A percentile compares a stretch with the other conserved stretches of the same genome.
phyloP scores from a whole-genome alignment of 2,329 filamentous ascomycete genomes.

The Pestalotiopsis sp. region DNA sequence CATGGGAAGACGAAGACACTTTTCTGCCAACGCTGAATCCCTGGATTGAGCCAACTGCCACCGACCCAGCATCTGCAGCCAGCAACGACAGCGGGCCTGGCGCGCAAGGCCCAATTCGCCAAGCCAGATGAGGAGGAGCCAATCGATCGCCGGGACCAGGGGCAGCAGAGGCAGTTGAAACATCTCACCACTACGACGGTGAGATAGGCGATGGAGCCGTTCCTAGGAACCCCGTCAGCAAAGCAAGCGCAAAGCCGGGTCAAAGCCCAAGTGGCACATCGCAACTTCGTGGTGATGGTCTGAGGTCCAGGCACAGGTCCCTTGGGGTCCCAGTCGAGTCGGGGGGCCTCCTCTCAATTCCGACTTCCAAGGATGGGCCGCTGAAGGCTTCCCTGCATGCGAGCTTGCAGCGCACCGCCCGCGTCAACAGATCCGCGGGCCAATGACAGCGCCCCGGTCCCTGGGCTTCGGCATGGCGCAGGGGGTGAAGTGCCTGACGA shows the following conservation, averaged over 20 bases:
- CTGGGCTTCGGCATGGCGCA: constrained; percentile 1
- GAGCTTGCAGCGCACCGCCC: constrained; percentile 11
- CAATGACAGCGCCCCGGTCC: constrained; percentile 2
- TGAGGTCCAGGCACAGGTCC: neutral
- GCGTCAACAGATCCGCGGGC: neutral
- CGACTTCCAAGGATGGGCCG: neutral
- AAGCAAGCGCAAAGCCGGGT: neutral
- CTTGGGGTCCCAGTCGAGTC: neutral
- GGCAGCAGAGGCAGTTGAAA: neutral
- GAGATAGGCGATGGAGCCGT: neutral
- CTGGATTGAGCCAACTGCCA: neutral
- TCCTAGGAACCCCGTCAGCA: neutral
- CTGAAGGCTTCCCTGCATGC: neutral
- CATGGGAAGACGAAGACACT: neutral
- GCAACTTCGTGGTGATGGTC: neutral
- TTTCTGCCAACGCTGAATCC: neutral
- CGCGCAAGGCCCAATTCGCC: neutral
- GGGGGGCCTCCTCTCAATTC: neutral
- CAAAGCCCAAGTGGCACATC: neutral
- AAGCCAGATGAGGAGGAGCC: neutral
- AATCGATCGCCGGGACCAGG: neutral
- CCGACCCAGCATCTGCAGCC: neutral
- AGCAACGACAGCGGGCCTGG: neutral
- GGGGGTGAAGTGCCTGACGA: constrained; percentile 11
- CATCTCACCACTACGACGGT: neutral